These are phyloP conservation scores for Starmera dryadoides DNA, from an alignment of 805 yeast species.

Conservation along the genomic window DNA sequence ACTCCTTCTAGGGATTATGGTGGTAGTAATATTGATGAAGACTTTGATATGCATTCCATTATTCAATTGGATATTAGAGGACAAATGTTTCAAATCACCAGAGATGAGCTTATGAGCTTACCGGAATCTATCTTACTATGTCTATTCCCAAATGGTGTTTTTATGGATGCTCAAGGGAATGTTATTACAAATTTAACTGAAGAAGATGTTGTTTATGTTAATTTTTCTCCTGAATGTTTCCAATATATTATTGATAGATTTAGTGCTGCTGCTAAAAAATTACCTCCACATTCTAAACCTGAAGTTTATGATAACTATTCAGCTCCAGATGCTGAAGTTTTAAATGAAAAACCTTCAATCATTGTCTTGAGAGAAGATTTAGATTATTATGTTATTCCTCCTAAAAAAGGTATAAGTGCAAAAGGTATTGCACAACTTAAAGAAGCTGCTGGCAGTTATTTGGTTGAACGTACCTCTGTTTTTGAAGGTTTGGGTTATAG, in stretches of 20 bases:
- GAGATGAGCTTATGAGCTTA: constrained; percentile 84
- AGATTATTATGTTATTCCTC: constrained; percentile 89
- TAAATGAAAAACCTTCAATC: constrained; percentile 79
- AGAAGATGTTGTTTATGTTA: constrained; percentile 71
- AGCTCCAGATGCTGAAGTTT: constrained; percentile 53
- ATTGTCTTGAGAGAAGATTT: constrained; percentile 91
- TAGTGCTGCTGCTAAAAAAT: constrained; percentile 58
- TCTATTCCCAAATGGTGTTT: constrained; percentile 85
- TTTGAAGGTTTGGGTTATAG: constrained; percentile 75
- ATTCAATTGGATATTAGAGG: constrained; percentile 80
- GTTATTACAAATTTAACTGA: constrained; percentile 75
- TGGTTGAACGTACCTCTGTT: constrained; percentile 50
- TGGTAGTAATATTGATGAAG: constrained; percentile 17
- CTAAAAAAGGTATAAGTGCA: constrained; percentile 43
- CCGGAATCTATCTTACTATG: constrained; percentile 88
- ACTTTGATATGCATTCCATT: constrained; percentile 44
- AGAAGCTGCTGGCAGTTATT: constrained; percentile 60
- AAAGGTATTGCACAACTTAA: constrained; percentile 66
- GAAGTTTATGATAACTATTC: constrained; percentile 27
- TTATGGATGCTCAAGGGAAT: constrained; percentile 68
- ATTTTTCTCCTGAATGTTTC: constrained; percentile 83
- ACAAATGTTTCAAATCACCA: constrained; percentile 59
- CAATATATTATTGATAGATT: constrained; percentile 73
- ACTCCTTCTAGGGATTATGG: constrained; percentile 9
- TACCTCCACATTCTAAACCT: constrained; percentile 32